phyloP scores from a whole-genome alignment of 257 asterid species.

The Nicotiana attenuata region DNA sequence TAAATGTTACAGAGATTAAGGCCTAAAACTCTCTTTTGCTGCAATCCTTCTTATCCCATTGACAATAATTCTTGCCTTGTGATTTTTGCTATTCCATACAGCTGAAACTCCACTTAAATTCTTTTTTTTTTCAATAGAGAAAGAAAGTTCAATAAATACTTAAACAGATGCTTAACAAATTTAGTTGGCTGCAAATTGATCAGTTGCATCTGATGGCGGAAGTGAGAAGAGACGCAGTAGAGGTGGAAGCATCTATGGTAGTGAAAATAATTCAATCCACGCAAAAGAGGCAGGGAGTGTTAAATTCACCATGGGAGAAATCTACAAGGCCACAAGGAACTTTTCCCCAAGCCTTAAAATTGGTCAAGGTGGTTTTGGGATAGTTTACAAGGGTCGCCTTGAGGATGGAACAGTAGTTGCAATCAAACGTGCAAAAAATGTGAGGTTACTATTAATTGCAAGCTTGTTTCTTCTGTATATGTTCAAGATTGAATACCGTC shows the following conservation, averaged over 20 bases:
- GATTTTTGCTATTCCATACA: too few relatives aligned
- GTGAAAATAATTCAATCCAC: constrained; percentile 48
- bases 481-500: neutral
- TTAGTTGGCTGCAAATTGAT: neutral
- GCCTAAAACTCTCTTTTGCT: neutral
- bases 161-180: neutral
- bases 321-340: constrained; percentile 65
- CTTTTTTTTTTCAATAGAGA: neutral
- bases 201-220: constrained; percentile 37
- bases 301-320: constrained; percentile 63
- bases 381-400: constrained; percentile 76
- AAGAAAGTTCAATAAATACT: neutral
- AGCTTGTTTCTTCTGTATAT: neutral
- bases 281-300: constrained; percentile 40
- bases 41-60: neutral
- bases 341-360: constrained; percentile 79
- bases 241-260: constrained; percentile 40
- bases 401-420: constrained; percentile 77
- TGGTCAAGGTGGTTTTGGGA: constrained; percentile 99
- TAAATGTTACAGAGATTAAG: too few relatives aligned
- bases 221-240: constrained; percentile 42
- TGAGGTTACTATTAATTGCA: constrained; percentile 12
- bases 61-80: neutral
- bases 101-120: neutral
- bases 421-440: constrained; percentile 91